A percentile compares a stretch with the other conserved stretches of the same genome.
phyloP scores from a whole-genome alignment of 108 stramenopile genomes.

The Skeletonema potamos region DNA sequence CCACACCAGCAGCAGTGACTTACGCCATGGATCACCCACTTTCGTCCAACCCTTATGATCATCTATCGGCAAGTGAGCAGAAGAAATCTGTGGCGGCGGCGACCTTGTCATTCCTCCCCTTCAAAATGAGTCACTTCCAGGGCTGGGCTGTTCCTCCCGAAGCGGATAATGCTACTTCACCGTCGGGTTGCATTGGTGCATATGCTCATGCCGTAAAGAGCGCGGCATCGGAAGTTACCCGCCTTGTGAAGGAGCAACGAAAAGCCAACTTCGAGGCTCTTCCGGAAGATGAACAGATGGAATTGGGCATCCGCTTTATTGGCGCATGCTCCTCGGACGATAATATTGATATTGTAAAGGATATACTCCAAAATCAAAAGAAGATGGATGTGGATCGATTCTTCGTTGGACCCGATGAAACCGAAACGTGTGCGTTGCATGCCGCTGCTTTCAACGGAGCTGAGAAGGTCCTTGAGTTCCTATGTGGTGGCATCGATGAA shows the following conservation, averaged over 20 bases:
- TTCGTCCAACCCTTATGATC: conserved; percentile 61
- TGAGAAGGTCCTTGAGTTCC: conserved; percentile 55
- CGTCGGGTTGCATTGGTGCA: conserved; percentile 73
- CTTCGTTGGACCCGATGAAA: conserved; percentile 65
- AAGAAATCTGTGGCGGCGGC: neutral
- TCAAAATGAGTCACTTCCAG: neutral
- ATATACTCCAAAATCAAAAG: conserved; percentile 48
- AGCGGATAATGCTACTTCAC: conserved; percentile 48
- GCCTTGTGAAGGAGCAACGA: conserved; percentile 48
- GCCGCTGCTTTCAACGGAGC: conserved; percentile 78
- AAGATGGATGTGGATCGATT: conserved; percentile 74
- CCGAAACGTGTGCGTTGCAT: conserved; percentile 79
- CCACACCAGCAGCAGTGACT: conserved; percentile 1
- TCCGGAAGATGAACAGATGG: conserved; percentile 48
- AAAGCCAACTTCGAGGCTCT: conserved; percentile 48
- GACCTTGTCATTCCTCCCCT: neutral
- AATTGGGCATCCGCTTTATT: conserved; percentile 50
- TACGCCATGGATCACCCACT: conserved; percentile 32
- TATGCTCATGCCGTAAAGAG: conserved; percentile 57
- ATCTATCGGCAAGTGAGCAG: conserved; percentile 11
- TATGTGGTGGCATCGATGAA: conserved; percentile 65
- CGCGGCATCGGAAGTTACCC: conserved; percentile 43
- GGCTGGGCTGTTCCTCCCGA: neutral
- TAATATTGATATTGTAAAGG: conserved; percentile 56
- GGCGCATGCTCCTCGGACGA: conserved; percentile 74